Base-by-base conservation (phyloP, 2,329 filamentous ascomycete genomes). In the Clarireedia paspali region DNA sequence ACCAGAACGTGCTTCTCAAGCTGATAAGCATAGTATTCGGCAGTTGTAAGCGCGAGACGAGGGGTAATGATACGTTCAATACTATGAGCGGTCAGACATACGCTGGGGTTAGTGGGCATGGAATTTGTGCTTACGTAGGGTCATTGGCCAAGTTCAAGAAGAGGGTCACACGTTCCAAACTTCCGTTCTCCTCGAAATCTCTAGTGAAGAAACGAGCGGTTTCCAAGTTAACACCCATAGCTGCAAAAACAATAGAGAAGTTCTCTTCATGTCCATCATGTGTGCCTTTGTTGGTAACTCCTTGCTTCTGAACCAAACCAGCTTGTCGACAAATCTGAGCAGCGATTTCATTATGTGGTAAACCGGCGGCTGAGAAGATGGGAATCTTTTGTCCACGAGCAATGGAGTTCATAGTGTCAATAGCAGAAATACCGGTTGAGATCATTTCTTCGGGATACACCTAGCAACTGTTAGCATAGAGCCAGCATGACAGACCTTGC, bases 371-470 rank as follows among this genome's bases (percentile, higher is more conserved):
- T 26, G 94, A 99, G 84, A 99, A 99, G 69, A 99, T 99, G 66
- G 95, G 94, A 64, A 99, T 99, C 82, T 99, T 99, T 74, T 99
- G 94, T 61, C 94, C 94, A 83, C 94, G 91, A 63, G 95, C 94
- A 73, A 97, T 95, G 60, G 88, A 91, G 79, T 91, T 91, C 92
- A 97, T 97, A 60, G 91, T 96, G 72, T 97, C 92, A 69, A 99
- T 97, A 70, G 94, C 91, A 60, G 92, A 97, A 73, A 99, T 99
- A 84, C 94, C 94, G 48, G 94, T 99, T 38, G 92, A 94, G 69
- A 99, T 97, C 92, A 99, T 99, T 77, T 99, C 95, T 78, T 99
- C 94, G 69, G 94, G 94, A 72, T 99, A 99, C 65, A 96, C 89
- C 90, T 95, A 62, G 24, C 40, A 44, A 12, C 38, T 4, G 12